Evolutionary conservation across 495 filamentous ascomycete species (phyloP).

Genomic region (Chaetomidium leptoderma): DNA sequence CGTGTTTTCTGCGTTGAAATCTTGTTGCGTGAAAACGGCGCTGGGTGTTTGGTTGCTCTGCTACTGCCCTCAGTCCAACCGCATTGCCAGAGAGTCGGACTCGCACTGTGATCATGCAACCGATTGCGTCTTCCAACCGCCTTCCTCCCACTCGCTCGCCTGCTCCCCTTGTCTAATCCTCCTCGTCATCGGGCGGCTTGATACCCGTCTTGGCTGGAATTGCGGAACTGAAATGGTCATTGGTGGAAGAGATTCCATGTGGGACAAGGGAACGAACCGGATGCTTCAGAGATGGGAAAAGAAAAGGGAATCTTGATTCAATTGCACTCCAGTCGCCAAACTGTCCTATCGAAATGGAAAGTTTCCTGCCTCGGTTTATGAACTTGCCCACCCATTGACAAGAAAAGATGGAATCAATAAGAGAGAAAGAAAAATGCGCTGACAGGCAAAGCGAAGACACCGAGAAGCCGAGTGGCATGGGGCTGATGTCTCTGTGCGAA

Average conservation of each 20-base stretch:
- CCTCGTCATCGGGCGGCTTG: neutral
- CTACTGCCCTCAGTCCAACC: neutral
- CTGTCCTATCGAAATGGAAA: slow-evolving; percentile 41
- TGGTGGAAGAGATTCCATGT: neutral
- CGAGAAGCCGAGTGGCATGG: slow-evolving; percentile 1
- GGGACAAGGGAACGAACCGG: neutral
- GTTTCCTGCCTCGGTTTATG: slow-evolving; percentile 37
- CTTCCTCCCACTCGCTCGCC: neutral
- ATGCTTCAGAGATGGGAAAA: neutral
- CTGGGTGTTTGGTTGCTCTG: neutral
- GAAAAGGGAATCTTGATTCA: slow-evolving; percentile 32
- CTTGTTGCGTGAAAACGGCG: neutral
- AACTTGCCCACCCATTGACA: slow-evolving; percentile 27
- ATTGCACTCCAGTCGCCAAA: slow-evolving; percentile 41
- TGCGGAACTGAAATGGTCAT: neutral
- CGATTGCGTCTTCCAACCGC: neutral
- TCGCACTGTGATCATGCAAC: slow-evolving; percentile 2
- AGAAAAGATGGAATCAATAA: slow-evolving; percentile 33
- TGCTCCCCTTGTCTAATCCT: too few relatives aligned
- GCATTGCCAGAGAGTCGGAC: too few relatives aligned
- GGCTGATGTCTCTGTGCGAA: neutral
- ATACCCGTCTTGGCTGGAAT: neutral
- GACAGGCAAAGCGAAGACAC: slow-evolving; percentile 20
- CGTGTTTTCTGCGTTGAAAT: neutral
- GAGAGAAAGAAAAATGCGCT: slow-evolving; percentile 36